Conservation (phyloP, 75 land plant genomes). For the Pseudotsuga menziesii region DNA sequence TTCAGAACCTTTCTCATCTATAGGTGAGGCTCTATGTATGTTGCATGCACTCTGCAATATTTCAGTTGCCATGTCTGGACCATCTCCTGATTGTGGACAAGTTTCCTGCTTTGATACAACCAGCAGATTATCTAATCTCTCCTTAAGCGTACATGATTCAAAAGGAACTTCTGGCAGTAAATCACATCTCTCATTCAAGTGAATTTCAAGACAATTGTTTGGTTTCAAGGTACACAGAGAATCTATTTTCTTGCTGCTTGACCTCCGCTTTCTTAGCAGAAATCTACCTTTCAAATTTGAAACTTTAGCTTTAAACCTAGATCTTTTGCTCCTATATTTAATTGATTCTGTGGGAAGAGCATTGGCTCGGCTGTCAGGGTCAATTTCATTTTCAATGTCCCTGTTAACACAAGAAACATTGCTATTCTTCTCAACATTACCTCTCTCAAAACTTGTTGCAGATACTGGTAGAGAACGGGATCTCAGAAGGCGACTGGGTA, state of each 20-base stretch:
- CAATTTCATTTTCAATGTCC: constrained; percentile 40
- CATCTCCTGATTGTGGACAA: background rate
- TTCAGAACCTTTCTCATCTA: constrained; percentile 2
- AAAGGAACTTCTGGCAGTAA: no score
- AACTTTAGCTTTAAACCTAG: constrained; percentile 45
- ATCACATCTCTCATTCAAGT: background rate
- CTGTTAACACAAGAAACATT: constrained; percentile 39
- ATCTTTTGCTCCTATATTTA: constrained; percentile 27
- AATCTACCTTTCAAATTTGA: constrained; percentile 47
- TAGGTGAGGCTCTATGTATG: background rate
- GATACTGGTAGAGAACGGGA: constrained; percentile 60
- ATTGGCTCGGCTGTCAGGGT: constrained; percentile 7
- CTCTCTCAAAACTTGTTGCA: constrained; percentile 60
- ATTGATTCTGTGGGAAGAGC: constrained; percentile 15
- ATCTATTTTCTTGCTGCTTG: constrained; percentile 7
- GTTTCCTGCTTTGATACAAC: background rate
- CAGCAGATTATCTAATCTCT: background rate
- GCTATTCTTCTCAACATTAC: constrained; percentile 47
- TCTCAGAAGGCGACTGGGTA: constrained; percentile 51
- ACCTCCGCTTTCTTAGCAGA: constrained; percentile 22
- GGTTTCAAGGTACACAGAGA: background rate
- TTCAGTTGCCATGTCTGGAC: background rate
- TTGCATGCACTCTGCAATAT: background rate
- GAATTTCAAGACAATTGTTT: constrained; percentile 9
- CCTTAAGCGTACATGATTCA: background rate